Conservation (phyloP, 1,139 yeast genomes). For the Candida albicans region DNA sequence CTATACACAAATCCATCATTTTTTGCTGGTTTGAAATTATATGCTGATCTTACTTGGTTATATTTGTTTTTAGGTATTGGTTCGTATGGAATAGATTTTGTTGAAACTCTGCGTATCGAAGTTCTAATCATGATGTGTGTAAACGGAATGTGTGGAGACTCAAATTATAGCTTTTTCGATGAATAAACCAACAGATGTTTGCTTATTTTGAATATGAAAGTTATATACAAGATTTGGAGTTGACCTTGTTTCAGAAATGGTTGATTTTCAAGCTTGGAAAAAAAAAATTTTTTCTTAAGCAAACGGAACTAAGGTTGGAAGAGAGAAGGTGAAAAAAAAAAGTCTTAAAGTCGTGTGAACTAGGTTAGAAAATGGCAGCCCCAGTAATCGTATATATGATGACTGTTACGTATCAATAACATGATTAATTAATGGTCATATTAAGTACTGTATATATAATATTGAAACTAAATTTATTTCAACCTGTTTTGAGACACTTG, state of each 20-base stretch:
- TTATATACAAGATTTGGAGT: neutral
- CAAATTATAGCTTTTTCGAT: neutral
- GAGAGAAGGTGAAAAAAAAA: neutral
- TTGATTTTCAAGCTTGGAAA: neutral
- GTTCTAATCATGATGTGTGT: conserved; percentile 9
- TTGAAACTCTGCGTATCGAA: conserved; percentile 13
- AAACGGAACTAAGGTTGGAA: neutral
- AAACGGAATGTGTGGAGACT: neutral
- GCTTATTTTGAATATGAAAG: no score
- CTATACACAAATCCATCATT: conserved; percentile 41
- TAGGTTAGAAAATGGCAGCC: neutral
- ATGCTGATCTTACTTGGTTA: conserved; percentile 40
- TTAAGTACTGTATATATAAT: no score
- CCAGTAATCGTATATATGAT: no score
- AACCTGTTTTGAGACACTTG: no score
- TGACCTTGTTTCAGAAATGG: neutral
- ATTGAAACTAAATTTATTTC: no score
- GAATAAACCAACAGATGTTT: neutral
- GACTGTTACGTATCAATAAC: no score
- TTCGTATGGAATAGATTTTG: conserved; percentile 28
- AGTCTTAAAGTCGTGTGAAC: neutral
- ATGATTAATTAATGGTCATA: no score
- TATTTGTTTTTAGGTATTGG: conserved; percentile 40
- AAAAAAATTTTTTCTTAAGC: neutral
- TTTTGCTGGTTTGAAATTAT: conserved; percentile 43